A percentile compares a stretch with the other conserved stretches of the same genome.
Conservation (phyloP, 2,329 filamentous ascomycete genomes). For the Xylariaceae sp. region DNA sequence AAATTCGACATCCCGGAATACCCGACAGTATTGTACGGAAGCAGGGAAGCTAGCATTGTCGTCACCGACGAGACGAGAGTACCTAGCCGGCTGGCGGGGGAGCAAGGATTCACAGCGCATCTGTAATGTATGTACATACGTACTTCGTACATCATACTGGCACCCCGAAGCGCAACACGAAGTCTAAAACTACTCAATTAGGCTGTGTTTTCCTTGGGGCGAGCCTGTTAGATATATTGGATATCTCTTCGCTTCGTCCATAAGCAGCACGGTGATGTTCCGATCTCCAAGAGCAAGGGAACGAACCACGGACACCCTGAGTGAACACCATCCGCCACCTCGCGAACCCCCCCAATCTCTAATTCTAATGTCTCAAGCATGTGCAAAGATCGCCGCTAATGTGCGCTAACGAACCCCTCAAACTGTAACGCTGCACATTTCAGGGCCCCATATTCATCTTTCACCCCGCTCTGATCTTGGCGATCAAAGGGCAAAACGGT, state of each 20-base stretch:
- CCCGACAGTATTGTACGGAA: constrained; percentile 1
- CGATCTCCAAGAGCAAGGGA: too few relatives aligned
- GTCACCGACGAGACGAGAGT: not conserved
- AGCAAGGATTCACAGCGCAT: not conserved
- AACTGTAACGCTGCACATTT: constrained; percentile 16
- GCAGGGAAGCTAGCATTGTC: not conserved
- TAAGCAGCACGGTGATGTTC: not conserved
- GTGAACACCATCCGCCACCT: too few relatives aligned
- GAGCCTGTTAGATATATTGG: not conserved
- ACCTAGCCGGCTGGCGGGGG: too few relatives aligned
- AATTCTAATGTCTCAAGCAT: constrained; percentile 7
- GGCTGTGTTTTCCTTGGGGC: not conserved
- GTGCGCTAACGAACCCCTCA: constrained; percentile 19
- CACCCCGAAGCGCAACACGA: not conserved
- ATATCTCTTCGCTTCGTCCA: not conserved
- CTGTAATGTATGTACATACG: too few relatives aligned
- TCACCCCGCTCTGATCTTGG: constrained; percentile 18
- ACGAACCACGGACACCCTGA: too few relatives aligned
- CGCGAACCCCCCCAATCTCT: too few relatives aligned
- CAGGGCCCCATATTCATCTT: constrained; percentile 9
- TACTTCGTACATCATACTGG: not conserved
- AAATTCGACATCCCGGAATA: too few relatives aligned
- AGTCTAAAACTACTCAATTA: not conserved
- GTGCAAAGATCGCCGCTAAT: constrained; percentile 27
- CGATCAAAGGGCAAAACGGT: constrained; percentile 1